Conservation (phyloP, 768 basidiomycete genomes). For the Albatrellus ellisii region DNA sequence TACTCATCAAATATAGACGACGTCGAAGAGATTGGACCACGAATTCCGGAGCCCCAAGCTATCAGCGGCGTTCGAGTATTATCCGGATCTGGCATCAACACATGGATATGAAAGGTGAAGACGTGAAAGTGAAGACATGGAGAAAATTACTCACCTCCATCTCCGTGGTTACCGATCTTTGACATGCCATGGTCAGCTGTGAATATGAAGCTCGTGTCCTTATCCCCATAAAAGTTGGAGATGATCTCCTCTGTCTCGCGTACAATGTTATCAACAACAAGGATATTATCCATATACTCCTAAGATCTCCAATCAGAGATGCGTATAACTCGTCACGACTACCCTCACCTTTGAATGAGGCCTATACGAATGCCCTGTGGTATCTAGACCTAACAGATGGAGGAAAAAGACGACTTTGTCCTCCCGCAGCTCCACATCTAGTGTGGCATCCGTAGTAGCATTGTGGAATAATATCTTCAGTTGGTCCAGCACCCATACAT, state of each 20-base stretch:
- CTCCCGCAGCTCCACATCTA: slow-evolving; percentile 39
- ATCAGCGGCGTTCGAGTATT: slow-evolving; percentile 79
- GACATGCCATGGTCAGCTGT: slow-evolving; percentile 92
- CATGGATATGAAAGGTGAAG: slow-evolving; percentile 1
- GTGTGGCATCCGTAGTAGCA: slow-evolving; percentile 35
- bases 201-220: slow-evolving; percentile 64
- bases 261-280: slow-evolving; percentile 65
- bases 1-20: slow-evolving; percentile 57
- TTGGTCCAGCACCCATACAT: slow-evolving; percentile 68
- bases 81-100: slow-evolving; percentile 54
- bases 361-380: slow-evolving; percentile 77
- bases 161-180: slow-evolving; percentile 77
- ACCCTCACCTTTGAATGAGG: slow-evolving; percentile 58
- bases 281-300: slow-evolving; percentile 84
- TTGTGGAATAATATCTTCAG: slow-evolving; percentile 49
- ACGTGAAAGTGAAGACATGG: slow-evolving; percentile 6
- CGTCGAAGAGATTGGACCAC: slow-evolving; percentile 43
- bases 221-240: slow-evolving; percentile 48
- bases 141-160: slow-evolving; percentile 68
- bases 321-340: not conserved
- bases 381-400: slow-evolving; percentile 75
- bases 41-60: slow-evolving; percentile 70
- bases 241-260: slow-evolving; percentile 49
- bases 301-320: slow-evolving; percentile 16
- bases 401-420: slow-evolving; percentile 68